phyloP scores from a whole-genome alignment of 345 rosid genomes.

The Rhodomyrtus tomentosa region DNA sequence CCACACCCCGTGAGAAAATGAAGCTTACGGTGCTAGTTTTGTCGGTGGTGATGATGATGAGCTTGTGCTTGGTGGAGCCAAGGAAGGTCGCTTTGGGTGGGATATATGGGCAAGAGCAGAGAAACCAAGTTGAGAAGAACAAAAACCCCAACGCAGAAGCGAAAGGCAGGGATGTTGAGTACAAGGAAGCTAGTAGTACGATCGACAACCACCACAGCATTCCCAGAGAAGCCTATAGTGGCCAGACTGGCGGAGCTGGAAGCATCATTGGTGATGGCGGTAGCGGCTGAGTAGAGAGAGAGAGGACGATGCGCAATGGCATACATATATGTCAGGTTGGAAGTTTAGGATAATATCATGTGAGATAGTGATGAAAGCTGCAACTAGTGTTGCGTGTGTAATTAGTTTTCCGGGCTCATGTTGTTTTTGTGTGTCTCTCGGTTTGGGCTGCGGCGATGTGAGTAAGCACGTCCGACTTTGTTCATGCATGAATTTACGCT shows the following conservation, averaged over 20 bases:
- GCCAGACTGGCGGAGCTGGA: not conserved
- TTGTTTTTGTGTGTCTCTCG: not conserved
- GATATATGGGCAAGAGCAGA: not conserved
- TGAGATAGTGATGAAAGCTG: not conserved
- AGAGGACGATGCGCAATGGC: not conserved
- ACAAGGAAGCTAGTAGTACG: conserved; percentile 1
- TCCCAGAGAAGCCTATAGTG: conserved; percentile 20
- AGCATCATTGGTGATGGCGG: not conserved
- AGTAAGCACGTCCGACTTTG: not conserved
- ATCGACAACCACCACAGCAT: conserved; percentile 29
- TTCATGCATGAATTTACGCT: not conserved
- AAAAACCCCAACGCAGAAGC: not conserved
- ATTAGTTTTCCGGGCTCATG: not conserved
- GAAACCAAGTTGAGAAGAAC: not conserved
- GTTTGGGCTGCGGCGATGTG: not conserved
- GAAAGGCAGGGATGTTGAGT: conserved; percentile 1
- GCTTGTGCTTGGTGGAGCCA: conserved; percentile 5
- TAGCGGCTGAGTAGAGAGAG: not conserved
- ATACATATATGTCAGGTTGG: not conserved
- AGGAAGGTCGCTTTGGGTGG: conserved; percentile 10
- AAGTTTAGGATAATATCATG: not conserved
- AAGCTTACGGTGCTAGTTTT: conserved; percentile 9
- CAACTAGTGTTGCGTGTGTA: not conserved
- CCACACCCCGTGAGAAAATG: not conserved
- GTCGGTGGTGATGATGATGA: conserved; percentile 15